These are phyloP conservation scores for Lentinula boryana DNA, from an alignment of 768 basidiomycete species.

Conservation along the genomic window DNA sequence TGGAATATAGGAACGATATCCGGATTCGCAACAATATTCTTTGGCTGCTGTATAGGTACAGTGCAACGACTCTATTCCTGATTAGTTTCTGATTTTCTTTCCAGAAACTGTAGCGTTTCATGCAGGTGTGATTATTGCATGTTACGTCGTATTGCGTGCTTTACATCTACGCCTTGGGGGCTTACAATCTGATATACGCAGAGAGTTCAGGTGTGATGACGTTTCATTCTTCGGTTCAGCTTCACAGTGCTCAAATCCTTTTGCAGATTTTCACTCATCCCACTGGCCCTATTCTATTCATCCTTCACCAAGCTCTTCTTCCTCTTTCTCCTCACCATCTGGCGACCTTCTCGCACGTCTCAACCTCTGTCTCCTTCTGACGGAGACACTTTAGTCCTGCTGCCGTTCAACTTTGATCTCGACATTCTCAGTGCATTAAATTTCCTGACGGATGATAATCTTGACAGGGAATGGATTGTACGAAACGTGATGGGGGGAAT, in stretches of 20 bases:
- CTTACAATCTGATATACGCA: conserved; percentile 43
- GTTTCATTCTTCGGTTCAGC: background rate
- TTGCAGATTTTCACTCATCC: conserved; percentile 62
- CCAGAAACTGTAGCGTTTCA: conserved; percentile 77
- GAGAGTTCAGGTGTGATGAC: conserved; percentile 51
- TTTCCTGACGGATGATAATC: conserved; percentile 62
- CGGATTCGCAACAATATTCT: conserved; percentile 51
- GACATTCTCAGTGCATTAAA: conserved; percentile 37
- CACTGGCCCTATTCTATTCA: conserved; percentile 77
- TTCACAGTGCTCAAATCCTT: background rate
- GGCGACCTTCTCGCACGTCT: conserved; percentile 45
- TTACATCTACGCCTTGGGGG: conserved; percentile 28
- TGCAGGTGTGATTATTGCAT: conserved; percentile 53
- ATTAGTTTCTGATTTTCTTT: background rate
- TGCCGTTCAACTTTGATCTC: conserved; percentile 7
- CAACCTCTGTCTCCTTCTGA: conserved; percentile 14
- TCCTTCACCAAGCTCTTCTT: conserved; percentile 82
- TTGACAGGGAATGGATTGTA: conserved; percentile 81
- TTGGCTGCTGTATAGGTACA: conserved; percentile 61
- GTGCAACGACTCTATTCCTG: background rate
- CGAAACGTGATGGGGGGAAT: conserved; percentile 81
- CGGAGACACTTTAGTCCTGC: conserved; percentile 14
- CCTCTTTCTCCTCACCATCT: conserved; percentile 75
- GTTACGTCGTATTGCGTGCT: conserved; percentile 41
- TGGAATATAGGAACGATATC: conserved; percentile 48